phyloP scores from a whole-genome alignment of 371 early-diverging fungal genomes.

The Globomyces sp. region DNA sequence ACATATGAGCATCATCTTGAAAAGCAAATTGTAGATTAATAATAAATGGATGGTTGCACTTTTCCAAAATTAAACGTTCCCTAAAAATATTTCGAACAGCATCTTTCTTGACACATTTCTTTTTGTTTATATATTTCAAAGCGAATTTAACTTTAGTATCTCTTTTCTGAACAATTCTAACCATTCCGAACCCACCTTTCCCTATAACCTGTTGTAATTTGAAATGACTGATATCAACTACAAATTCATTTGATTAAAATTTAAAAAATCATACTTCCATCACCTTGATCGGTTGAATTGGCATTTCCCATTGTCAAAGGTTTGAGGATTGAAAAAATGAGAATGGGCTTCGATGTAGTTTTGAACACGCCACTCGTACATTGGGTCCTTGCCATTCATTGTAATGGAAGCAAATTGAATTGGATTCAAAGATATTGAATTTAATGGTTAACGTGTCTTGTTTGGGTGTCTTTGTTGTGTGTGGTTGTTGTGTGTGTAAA shows the following conservation, averaged over 20 bases:
- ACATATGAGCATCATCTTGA: constrained; percentile 57
- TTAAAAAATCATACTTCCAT: too few species aligned
- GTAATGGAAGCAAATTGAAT: too few species aligned
- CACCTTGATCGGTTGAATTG: too few species aligned
- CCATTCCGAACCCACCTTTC: constrained; percentile 25
- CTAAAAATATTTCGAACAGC: constrained; percentile 54
- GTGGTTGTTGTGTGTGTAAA: too few species aligned
- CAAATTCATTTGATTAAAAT: not conserved
- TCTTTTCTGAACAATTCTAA: constrained; percentile 41
- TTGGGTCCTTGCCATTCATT: too few species aligned
- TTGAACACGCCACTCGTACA: too few species aligned
- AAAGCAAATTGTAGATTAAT: constrained; percentile 55
- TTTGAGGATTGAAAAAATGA: not conserved
- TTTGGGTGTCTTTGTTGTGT: too few species aligned
- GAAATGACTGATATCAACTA: constrained; percentile 23
- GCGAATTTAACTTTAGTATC: constrained; percentile 46
- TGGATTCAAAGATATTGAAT: too few species aligned
- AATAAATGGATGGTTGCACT: constrained; percentile 49
- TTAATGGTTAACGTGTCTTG: too few species aligned
- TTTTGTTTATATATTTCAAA: constrained; percentile 59
- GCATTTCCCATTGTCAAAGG: not conserved
- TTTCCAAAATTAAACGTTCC: constrained; percentile 52
- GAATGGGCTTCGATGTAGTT: too few species aligned
- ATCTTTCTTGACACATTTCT: constrained; percentile 50
- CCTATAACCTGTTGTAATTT: constrained; percentile 22